Percentiles rank a stretch among this genome's conserved stretches.
phyloP scores from a whole-genome alignment of 2,329 filamentous ascomycete genomes.

The Cryphonectria parasitica region DNA sequence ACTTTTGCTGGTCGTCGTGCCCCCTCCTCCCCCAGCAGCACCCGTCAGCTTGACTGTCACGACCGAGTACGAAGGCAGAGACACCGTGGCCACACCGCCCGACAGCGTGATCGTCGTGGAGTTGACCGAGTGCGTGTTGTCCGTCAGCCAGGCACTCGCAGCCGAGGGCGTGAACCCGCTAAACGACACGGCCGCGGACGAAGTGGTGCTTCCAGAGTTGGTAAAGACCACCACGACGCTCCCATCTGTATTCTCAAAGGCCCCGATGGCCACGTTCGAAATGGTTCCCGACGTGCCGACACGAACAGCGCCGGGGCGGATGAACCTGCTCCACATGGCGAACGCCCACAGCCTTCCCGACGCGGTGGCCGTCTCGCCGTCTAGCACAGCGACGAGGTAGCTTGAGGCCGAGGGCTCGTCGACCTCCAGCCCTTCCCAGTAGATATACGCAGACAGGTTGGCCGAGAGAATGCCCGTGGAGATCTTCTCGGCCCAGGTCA shows the following conservation, averaged over 20 bases:
- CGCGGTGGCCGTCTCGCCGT: conserved; percentile 32
- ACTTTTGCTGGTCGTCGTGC: conserved; percentile 10
- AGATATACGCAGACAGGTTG: conserved; percentile 51
- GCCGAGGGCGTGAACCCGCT: conserved; percentile 35
- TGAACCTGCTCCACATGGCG: conserved; percentile 38
- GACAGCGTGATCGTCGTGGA: conserved; percentile 29
- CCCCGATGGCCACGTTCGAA: conserved; percentile 33
- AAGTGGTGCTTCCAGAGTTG: conserved; percentile 36
- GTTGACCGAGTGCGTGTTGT: conserved; percentile 38
- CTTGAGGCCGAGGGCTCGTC: conserved; percentile 32
- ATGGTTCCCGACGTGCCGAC: conserved; percentile 35
- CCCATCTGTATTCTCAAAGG: conserved; percentile 41
- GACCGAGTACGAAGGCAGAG: conserved; percentile 32
- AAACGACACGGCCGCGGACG: conserved; percentile 36
- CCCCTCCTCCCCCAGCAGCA: conserved; percentile 7
- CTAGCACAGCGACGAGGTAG: conserved; percentile 31
- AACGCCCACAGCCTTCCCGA: conserved; percentile 38
- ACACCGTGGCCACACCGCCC: conserved; percentile 32
- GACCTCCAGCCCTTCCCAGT: conserved; percentile 44
- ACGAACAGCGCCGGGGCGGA: conserved; percentile 37
- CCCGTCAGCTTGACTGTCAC: conserved; percentile 34
- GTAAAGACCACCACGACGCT: conserved; percentile 38
- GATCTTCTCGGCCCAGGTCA: conserved; percentile 53
- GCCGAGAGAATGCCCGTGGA: conserved; percentile 47
- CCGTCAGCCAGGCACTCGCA: conserved; percentile 43